A percentile compares a stretch with the other conserved stretches of the same genome.
Evolutionary conservation across 2,329 filamentous ascomycete species (phyloP).

Genomic region (Lecanicillium sp.): DNA sequence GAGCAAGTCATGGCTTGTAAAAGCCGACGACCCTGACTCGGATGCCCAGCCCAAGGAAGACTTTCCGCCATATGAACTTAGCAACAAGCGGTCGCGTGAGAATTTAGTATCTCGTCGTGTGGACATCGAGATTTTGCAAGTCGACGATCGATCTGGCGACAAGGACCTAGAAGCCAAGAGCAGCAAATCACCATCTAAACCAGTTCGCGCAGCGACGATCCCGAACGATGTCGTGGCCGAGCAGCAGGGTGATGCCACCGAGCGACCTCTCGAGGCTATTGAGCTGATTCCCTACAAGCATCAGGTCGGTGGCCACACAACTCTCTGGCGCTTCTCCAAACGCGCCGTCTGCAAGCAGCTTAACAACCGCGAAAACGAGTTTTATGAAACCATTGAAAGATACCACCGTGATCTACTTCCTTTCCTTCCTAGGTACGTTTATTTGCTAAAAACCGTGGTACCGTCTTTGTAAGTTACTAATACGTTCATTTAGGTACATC

Average conservation of each 20-base stretch:
- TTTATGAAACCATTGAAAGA: slow-evolving; percentile 92
- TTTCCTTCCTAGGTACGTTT: slow-evolving; percentile 74
- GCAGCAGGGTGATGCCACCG: slow-evolving; percentile 37
- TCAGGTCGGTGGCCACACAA: slow-evolving; percentile 95
- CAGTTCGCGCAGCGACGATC: slow-evolving; percentile 30
- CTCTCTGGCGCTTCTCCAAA: slow-evolving; percentile 90
- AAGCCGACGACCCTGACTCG: slow-evolving; percentile 43
- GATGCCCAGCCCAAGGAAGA: slow-evolving; percentile 18
- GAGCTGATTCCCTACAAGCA: slow-evolving; percentile 96
- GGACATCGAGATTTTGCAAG: slow-evolving; percentile 8
- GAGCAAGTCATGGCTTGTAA: slow-evolving; percentile 48
- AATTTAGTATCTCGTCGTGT: neutral
- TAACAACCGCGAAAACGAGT: slow-evolving; percentile 97
- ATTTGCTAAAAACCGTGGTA: slow-evolving; percentile 4
- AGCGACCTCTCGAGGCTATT: slow-evolving; percentile 75
- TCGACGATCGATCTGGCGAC: slow-evolving; percentile 31
- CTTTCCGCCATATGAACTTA: slow-evolving; percentile 11
- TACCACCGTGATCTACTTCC: slow-evolving; percentile 82
- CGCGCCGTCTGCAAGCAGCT: slow-evolving; percentile 96
- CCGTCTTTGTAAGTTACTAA: too few species aligned
- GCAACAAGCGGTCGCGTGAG: slow-evolving; percentile 7
- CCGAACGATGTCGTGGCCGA: slow-evolving; percentile 44
- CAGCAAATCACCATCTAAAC: slow-evolving; percentile 20
- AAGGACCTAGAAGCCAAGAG: slow-evolving; percentile 33
- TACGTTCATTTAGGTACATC: slow-evolving; percentile 62